Evolutionary conservation across 306 rosid species (phyloP).

Genomic region (Trifolium repens): DNA sequence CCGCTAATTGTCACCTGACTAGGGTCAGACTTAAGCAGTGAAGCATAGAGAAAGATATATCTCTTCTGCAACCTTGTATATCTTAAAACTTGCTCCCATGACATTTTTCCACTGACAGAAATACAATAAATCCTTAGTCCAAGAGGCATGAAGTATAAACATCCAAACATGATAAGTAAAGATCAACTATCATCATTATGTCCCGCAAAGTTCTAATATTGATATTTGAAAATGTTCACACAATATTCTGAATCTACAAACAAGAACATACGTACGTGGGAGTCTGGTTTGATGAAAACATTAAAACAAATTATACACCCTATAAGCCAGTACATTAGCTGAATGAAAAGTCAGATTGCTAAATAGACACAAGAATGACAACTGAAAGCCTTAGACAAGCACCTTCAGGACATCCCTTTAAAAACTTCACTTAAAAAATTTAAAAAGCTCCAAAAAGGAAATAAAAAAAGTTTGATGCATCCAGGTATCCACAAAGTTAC

Average conservation of each 20-base stretch:
- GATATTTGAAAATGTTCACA: conserved; percentile 1
- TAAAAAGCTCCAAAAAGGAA: background rate
- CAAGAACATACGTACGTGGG: background rate
- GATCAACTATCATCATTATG: conserved; percentile 22
- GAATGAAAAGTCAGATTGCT: conserved; percentile 10
- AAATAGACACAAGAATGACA: conserved; percentile 26
- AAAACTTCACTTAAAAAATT: background rate
- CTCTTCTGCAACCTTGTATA: conserved; percentile 80
- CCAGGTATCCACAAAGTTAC: background rate
- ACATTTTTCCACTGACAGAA: conserved; percentile 87
- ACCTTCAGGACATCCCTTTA: conserved; percentile 7
- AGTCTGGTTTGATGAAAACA: conserved; percentile 14
- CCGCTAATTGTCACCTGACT: conserved; percentile 66
- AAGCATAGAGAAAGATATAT: conserved; percentile 83
- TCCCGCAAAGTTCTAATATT: conserved; percentile 36
- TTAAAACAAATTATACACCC: conserved; percentile 24
- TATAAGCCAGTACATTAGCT: background rate
- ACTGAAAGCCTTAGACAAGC: background rate
- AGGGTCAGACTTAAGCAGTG: conserved; percentile 86
- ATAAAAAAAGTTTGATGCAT: conserved; percentile 7
- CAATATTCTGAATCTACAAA: conserved; percentile 29
- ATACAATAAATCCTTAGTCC: conserved; percentile 38
- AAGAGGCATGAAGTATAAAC: conserved; percentile 23
- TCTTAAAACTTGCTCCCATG: conserved; percentile 96
- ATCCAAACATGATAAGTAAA: conserved; percentile 32